Percentiles rank a stretch among this genome's conserved stretches.
These are phyloP conservation scores for Lathyrus aphaca DNA, from an alignment of 306 rosid genomes.

Conservation along the genomic window DNA sequence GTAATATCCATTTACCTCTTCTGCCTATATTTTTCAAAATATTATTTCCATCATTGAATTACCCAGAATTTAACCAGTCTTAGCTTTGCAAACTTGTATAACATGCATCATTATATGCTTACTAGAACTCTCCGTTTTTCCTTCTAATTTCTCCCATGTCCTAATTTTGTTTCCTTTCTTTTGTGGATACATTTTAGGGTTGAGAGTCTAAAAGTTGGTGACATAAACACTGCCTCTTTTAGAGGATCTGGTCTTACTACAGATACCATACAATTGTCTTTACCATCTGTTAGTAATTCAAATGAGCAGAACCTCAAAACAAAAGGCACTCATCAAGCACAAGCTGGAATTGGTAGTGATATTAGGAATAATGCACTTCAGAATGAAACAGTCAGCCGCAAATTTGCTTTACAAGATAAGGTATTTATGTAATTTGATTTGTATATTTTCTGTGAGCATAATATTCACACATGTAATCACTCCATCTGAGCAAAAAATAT, in stretches of 20 bases:
- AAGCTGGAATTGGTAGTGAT: slow-evolving; percentile 47
- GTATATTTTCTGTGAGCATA: slow-evolving; percentile 13
- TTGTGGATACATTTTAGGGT: slow-evolving; percentile 50
- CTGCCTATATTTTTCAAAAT: slow-evolving; percentile 28
- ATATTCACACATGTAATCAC: slow-evolving; percentile 7
- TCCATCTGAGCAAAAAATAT: slow-evolving; percentile 7
- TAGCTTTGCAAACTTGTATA: slow-evolving; percentile 26
- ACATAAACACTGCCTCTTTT: slow-evolving; percentile 37
- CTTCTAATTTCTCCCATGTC: slow-evolving; percentile 4
- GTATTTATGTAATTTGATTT: slow-evolving; percentile 49
- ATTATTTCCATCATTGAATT: slow-evolving; percentile 7
- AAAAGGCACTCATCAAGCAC: slow-evolving; percentile 42
- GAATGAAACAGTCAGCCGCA: slow-evolving; percentile 69
- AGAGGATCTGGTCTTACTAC: slow-evolving; percentile 51
- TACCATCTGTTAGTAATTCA: slow-evolving; percentile 50
- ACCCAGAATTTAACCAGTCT: slow-evolving; percentile 17
- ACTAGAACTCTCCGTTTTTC: slow-evolving; percentile 8
- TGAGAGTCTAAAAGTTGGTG: slow-evolving; percentile 46
- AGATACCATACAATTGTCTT: slow-evolving; percentile 43
- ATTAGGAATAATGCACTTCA: slow-evolving; percentile 47
- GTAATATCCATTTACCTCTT: neutral
- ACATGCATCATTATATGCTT: slow-evolving; percentile 27
- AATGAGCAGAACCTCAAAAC: slow-evolving; percentile 53
- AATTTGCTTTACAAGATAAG: slow-evolving; percentile 96
- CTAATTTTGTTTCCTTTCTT: slow-evolving; percentile 28